Base-by-base conservation (phyloP, 192 early-diverging fungal genomes). In the Backusella morwellensis region DNA sequence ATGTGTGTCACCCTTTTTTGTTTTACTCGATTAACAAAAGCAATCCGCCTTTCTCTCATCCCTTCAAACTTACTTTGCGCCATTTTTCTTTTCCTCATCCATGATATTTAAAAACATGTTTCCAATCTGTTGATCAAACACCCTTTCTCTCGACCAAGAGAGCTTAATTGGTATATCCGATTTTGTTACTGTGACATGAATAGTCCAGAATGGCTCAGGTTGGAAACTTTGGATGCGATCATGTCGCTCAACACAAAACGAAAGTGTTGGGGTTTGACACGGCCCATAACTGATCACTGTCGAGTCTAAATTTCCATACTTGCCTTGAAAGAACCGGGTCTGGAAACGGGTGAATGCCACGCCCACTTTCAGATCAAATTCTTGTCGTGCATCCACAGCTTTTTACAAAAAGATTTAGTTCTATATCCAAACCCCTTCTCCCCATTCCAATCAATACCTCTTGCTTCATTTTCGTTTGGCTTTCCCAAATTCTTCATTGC, bases 201-300 rank as follows among this genome's bases (percentile, higher is more conserved):
- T 47, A 1, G 75, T 74, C 86, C 86, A 88, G 78, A 79, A 88
- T 1, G 88, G 52, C 56, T 86, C 85, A 12, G 86, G 87, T 50
- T 75, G 79, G 68, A 88, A 88, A 1, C 81, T 85, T 59, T 89
- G 78, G 23, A 88, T 88, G n/a, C 80, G 83, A 74, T 88, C 86
- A 75, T 89, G 88, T n/a, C 86, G 73, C 23, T 86, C 75, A 8
- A 88, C 86, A 54, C 87, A 88, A 68, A 88, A 85, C 12, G 86
- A 81, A 7, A 88, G 69, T 3, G 86, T 89, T 1, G 86, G 86
- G 1, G 86, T 88, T 66, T 88, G 86, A 44, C 86, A 88, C 14
- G 86, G 86, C 15, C 86, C 86, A 72, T 85, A 88, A 26, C 79
- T 82, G 14, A 88, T 89, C 21, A 85, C 78, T 3, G 76, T 76